Base-by-base conservation (phyloP, 2,329 filamentous ascomycete genomes). In the Colletotrichum cordylinicola region DNA sequence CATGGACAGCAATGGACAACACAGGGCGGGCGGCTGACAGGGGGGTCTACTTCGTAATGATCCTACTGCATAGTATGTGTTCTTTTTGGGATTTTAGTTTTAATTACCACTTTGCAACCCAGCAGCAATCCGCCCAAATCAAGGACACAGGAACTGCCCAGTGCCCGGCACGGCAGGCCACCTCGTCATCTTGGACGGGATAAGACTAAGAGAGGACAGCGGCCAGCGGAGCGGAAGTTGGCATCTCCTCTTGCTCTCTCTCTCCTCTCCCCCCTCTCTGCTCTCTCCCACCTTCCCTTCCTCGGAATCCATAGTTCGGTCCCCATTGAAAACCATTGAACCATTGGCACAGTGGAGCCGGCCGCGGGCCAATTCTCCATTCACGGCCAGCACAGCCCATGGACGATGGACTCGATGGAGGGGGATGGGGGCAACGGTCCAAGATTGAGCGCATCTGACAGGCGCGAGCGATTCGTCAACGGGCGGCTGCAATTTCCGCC, bases 391-490 rank as follows among this genome's bases (percentile, higher is more conserved):
- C 74, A 76, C 70, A 74, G 74, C 74, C 73, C 58, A 58, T 52
- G 58, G 31, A 52, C 43, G 43, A 52, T 21, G 43, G 43, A 62
- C 31, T 62, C 58, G 29, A 33, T 62, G 48, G 48, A 69, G 64
- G 31, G 21, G 29, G 55, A 27, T 33, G 67, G 48, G 58, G 58
- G 74, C 64, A 69, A 68, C 58, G 74, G 24, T 56, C 70, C 70
- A 65, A 73, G 70, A 76, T 73, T 76, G 56, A 75, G 64, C 35
- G 43, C 70, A 64, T 65, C 71, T 76, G 71, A 76, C 74, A 75
- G 72, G 72, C 74, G 24, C 13, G 39, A 61, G 21, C 62, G 71
- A 76, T 76, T 76, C 74, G 74, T 76, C 72, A 70, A 75, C 72
- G 67, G 62, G 37, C 66, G 39, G 74, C 31, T 76, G 74, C 21